Conservation (phyloP, 768 basidiomycete species). For the Erythrobasidium yunnanense region DNA sequence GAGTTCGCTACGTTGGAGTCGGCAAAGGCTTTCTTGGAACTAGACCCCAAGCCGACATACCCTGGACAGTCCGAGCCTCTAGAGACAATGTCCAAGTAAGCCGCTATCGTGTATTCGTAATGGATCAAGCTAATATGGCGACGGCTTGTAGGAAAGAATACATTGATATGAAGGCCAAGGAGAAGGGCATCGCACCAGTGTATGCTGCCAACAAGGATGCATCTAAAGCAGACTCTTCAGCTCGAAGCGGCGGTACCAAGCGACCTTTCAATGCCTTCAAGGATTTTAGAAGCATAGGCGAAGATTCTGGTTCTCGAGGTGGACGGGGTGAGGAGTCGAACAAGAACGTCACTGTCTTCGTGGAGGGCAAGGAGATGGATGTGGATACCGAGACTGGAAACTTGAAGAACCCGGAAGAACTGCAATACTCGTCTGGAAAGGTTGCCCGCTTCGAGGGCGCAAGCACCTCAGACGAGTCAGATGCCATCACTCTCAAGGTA, state of each 20-base stretch:
- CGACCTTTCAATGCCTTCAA: slow-evolving; percentile 67
- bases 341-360: slow-evolving; percentile 18
- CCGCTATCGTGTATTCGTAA: too few relatives aligned
- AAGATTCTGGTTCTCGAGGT: background rate
- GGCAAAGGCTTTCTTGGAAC: slow-evolving; percentile 64
- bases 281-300: slow-evolving; percentile 45
- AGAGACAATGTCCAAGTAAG: slow-evolving; percentile 75
- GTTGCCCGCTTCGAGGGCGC: slow-evolving; percentile 52
- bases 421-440: slow-evolving; percentile 50
- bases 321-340: slow-evolving; percentile 41
- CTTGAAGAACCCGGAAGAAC: slow-evolving; percentile 45
- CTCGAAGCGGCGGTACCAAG: slow-evolving; percentile 53
- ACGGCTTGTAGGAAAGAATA: slow-evolving; percentile 58
- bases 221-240: slow-evolving; percentile 44
- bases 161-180: slow-evolving; percentile 90
- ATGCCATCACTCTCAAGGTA: slow-evolving; percentile 55
- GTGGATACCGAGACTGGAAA: slow-evolving; percentile 45
- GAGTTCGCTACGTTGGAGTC: slow-evolving; percentile 66
- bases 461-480: slow-evolving; percentile 48
- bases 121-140: background rate
- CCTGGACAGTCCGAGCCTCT: slow-evolving; percentile 58
- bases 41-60: slow-evolving; percentile 66
- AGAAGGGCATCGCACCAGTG: slow-evolving; percentile 58
- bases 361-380: slow-evolving; percentile 42
- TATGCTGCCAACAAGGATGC: slow-evolving; percentile 44